Base-by-base conservation (phyloP, 1,139 yeast species). In the Ogataea hybrid region DNA sequence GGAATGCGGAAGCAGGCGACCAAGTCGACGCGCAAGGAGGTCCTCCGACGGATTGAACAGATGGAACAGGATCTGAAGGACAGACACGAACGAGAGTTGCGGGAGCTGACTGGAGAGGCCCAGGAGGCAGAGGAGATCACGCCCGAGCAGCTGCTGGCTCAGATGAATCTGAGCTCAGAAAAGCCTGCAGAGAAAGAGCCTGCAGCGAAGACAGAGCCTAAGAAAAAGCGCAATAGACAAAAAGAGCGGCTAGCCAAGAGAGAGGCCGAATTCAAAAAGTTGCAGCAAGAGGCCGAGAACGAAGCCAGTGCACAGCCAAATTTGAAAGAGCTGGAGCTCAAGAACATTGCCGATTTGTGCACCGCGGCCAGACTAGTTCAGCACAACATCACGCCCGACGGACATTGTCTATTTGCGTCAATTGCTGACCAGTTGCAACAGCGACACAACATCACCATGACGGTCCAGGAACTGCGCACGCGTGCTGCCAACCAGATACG, bases 401-500 rank as follows among this genome's bases (percentile, higher is more conserved):
- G 98, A 0, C 94, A 92, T 63, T 92, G 98, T 69, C 67, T 92
- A 33, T 92, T 88, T 68, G 87, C 90, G 3, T 84, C 96, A 0
- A 74, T 92, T 17, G 71, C 80, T 28, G 96, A 92, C 58, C 97
- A 92, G 59, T 64, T 92, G 44, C 53, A 60, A 30, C 47, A 57
- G 4, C 74, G 94, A 33, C 84, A 76, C 27, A 64, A 57, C 2
- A 55, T 68, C 10, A 61, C 61, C 0, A 62, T 58, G 31, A 49
- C 73, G 3, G 73, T 83, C 6, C 69, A 71, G 40, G 77, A 77
- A 23, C 68, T 92, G 47, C 73, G 98, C 47, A 56, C 69, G 1
- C 56, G 65, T 40, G 87, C 96, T 3, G 90, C 88, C 0, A 64
- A 70, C 2, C 81, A 84, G 58, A 87, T 92, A 27, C 64, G 77